Evolutionary conservation across 2,329 filamentous ascomycete species (phyloP), one percentile per base, ranked within the genome.

Genomic region (Fusarium sp.): DNA sequence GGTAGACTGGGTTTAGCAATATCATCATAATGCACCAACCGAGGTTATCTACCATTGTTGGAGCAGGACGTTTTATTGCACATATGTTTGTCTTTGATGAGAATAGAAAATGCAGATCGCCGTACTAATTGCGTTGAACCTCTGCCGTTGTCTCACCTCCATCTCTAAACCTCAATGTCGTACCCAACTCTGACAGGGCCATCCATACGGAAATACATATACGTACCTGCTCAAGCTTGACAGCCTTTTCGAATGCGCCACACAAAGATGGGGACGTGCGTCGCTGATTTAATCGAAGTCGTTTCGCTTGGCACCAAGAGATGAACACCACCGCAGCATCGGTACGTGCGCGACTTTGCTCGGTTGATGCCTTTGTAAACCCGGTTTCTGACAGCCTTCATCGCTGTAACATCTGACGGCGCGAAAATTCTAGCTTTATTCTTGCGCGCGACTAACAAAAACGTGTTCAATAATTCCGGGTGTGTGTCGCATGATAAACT

Each of bases 251-350:
- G 57, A 61, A 69, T 64, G 65, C 57, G 62, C 65, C 65, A 71
- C 69, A 54, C 42, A 42, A 44, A 47, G 50, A 58, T 54, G 57
- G 50, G 65, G 65, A 56, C 65, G 57, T 67, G 68, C 65, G 44
- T 69, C 55, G 51, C 51, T 68, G 68, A 65, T 69, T 63, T 57
- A 65, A 69, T 71, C 65, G 65, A 64, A 53, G 44, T 57, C 67
- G 68, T 71, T 69, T 71, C 62, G 61, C 69, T 67, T 69, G 68
- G 65, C 60, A 69, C 46, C 62, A 21, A 57, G 56, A 68, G 67
- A 70, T 70, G 63, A 68, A 60, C 68, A 71, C 67, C 56, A 54
- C 44, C 60, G 46, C 51, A 52, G 43, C 36, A 46, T 51, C 44
- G 38, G 62, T 31, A 3, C 28, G 28, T 68, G 64, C 64, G 66